phyloP scores from a whole-genome alignment of 176 grass and related monocot species.

The Themeda triandra region DNA sequence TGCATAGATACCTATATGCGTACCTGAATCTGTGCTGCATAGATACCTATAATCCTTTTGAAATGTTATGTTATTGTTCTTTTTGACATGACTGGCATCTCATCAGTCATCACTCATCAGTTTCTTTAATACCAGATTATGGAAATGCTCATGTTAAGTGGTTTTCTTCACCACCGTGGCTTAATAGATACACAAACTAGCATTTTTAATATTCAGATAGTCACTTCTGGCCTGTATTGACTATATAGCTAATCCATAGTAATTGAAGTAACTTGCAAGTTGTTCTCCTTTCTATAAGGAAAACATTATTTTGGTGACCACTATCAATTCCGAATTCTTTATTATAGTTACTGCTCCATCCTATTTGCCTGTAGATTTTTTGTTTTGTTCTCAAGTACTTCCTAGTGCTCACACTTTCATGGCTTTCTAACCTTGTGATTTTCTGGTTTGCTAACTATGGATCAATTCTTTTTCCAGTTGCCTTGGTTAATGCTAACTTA shows the following conservation, averaged over 20 bases:
- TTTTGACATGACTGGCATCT: not conserved
- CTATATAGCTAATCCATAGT: not conserved
- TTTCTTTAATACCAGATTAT: not conserved
- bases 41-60: too few species aligned
- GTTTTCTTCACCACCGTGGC: not conserved
- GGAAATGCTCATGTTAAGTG: not conserved
- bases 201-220: not conserved
- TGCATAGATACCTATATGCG: not conserved
- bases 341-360: not conserved
- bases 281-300: not conserved
- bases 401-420: not conserved
- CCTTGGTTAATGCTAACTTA: constrained; percentile 25
- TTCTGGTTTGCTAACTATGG: not conserved
- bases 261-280: not conserved
- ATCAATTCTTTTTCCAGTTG: constrained; percentile 28
- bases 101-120: not conserved
- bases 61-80: not conserved
- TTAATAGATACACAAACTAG: not conserved
- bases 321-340: not conserved
- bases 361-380: not conserved
- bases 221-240: not conserved
- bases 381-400: not conserved
- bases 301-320: not conserved
- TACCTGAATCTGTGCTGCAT: too few species aligned
- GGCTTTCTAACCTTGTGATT: not conserved